Base-by-base conservation (phyloP, 2,329 filamentous ascomycete genomes). In the Ophiostoma australiae region DNA sequence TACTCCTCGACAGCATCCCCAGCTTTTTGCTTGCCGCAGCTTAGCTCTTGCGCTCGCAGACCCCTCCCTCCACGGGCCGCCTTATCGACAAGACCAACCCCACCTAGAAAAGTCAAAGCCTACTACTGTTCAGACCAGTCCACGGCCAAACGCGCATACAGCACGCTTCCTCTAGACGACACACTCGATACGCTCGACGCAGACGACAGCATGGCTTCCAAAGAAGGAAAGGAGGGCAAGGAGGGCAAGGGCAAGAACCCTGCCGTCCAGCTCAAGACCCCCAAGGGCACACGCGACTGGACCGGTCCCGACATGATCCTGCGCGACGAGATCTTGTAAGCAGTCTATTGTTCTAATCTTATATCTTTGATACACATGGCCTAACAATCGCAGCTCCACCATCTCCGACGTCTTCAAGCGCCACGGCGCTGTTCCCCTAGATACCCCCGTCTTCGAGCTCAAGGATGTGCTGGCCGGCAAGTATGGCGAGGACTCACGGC, bases 201-300 rank as follows among this genome's bases (percentile, higher is more conserved):
- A 17, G 58, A 72, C 70, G 67, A 41, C 71, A 69, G 35, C 70
- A 73, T 74, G 73, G 72, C 73, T 13, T 55, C 69, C 58, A 73
- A 74, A 44, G 72, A 75, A 31, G 71, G 65, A 31, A 73, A 72
- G 68, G 58, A 71, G 11, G 41, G 39, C 39, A 68, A 68, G 37
- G 65, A 67, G 67, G 67, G 39, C 41, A 71, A 74, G 73, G 63
- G 71, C 71, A 75, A 76, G 71, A 69, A 72, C 37, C 65, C 73
- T 8, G 70, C 73, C 5, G 70, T 77, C 20, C 76, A 87, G 78
- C 82, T 92, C 78, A 93, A 93, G 83, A 90, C 88, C 76, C 90
- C 91, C 72, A 93, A 93, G 83, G 91, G 91, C 73, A 93, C 91
- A 69, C 88, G 90, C 76, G 91, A 93, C 79, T 84, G 87, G 88